Base-by-base conservation (phyloP, 2,329 filamentous ascomycete species). In the Alternaria consortialis region DNA sequence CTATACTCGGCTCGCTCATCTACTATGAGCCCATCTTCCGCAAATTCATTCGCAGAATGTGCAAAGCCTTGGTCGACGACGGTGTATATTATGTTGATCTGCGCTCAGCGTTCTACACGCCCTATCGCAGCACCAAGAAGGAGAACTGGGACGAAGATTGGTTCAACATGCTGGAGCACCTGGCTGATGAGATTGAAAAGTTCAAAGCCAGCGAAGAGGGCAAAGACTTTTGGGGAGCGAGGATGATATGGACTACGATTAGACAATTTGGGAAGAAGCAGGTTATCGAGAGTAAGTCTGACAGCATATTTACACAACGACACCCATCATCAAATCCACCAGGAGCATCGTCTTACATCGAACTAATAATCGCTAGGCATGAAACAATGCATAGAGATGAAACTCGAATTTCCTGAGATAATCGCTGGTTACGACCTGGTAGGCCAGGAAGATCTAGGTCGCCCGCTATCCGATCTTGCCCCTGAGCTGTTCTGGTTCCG, bases 401-500 rank as follows among this genome's bases (percentile, higher is more conserved):
- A 97, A 80, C 81, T 91, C 56, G 85, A 87, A 32, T 94, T 90
- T 75, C 92, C 94, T 0, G 84, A 93, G 51, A 84, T 96, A 7
- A 88, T 97, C 69, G 89, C 91, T 27, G 94, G 94, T 11, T 97
- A 93, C 79, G 94, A 98, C 78, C 81, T 97, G 9, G 93, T 97
- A 5, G 94, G 93, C 0, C 91, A 94, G 77, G 94, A 97, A 81
- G 91, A 96, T 73, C 77, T 85, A 1, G 94, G 93, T 1, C 87
- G 91, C 12, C 85, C 93, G 0, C 86, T 97, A 27, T 84, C 86
- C 31, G 91, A 95, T 67, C 81, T 97, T 4, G 85, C 94, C 0
- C 93, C 94, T 0, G 88, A 97, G 72, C 82, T 98, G 0, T 94
- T 97, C 79, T 97, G 93, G 93, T 97, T 98, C 84, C 89, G 90